Evolutionary conservation across 305 asterid species (phyloP).

Genomic region (Rubia occidens): DNA sequence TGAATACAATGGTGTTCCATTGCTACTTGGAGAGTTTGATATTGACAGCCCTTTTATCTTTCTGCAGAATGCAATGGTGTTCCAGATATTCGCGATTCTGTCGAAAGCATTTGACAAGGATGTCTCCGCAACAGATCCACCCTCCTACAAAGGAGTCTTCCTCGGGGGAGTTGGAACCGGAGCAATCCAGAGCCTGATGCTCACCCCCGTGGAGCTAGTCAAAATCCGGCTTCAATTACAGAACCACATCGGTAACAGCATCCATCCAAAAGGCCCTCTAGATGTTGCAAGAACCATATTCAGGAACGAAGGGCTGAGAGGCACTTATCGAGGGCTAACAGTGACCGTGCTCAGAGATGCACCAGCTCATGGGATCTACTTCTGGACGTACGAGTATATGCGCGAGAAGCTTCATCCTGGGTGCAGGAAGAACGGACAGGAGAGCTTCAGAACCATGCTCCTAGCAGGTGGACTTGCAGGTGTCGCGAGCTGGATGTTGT

Average conservation of each 20-base stretch:
- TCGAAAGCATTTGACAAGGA: constrained; percentile 41
- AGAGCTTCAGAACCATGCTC: constrained; percentile 47
- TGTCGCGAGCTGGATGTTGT: constrained; percentile 64
- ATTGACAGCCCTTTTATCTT: constrained; percentile 1
- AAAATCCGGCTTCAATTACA: constrained; percentile 73
- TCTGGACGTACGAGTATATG: constrained; percentile 54
- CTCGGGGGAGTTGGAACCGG: constrained; percentile 68
- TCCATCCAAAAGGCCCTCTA: constrained; percentile 33
- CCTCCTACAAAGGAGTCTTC: constrained; percentile 51
- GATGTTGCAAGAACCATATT: constrained; percentile 38
- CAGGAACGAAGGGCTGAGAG: constrained; percentile 43
- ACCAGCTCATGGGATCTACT: constrained; percentile 64
- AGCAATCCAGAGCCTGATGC: constrained; percentile 52
- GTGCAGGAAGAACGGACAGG: constrained; percentile 48
- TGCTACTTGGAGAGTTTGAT: background rate
- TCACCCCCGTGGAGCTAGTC: constrained; percentile 65
- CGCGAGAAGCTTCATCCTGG: constrained; percentile 66
- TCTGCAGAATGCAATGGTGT: constrained; percentile 68
- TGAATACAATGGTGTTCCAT: constrained; percentile 37
- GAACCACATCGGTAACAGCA: constrained; percentile 12
- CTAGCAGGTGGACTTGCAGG: constrained; percentile 74
- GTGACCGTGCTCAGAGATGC: constrained; percentile 63
- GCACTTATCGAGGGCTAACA: constrained; percentile 55
- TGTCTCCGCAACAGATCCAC: constrained; percentile 27
- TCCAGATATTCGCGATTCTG: constrained; percentile 52